Base-by-base conservation (phyloP, 2,329 filamentous ascomycete genomes). In the Botrytis deweyae region DNA sequence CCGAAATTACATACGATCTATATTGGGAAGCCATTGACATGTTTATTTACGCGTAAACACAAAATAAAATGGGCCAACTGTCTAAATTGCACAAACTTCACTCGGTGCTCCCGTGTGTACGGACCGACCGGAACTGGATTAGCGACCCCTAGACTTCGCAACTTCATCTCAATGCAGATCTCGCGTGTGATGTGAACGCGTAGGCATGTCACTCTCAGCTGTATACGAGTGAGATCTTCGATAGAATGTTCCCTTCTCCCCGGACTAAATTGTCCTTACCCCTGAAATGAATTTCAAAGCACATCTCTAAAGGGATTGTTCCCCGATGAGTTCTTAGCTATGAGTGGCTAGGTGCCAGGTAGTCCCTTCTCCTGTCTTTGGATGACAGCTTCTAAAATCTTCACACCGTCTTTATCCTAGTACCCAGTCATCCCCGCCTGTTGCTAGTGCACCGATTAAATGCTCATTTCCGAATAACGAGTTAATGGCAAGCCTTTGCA, bases 331-430 rank as follows among this genome's bases (percentile, higher is more conserved):
- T 14, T 36, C 59, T 65, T 12, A 36, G 55, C 25, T 38, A 59
- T 67, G n/a, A 72, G 70, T 72, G 70, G 62, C 38, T 42, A 44
- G n/a, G 29, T n/a, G 46, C 29, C 29, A 44, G 36, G 29, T n/a
- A 59, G 20, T 58, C 14, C 9, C 33, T 16, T 42, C 22, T 16
- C 16, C 40, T 25, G 33, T 63, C 9, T 33, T 49, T 42, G 22
- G 22, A 20, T 65, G 18, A n/a, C 33, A n/a, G 65, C 22, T 9
- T 22, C 49, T 38, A 20, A 67, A 33, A 67, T 67, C 44, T 38
- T 40, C 46, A 40, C 29, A 16, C 46, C 20, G 14, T 42, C 66
- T 33, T 44, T 20, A 36, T 44, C 29, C 22, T 16, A 20, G 52
- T 38, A 38, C 29, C 29, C 44, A 38, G 3, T 42, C 33, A 36